Evolutionary conservation across 495 filamentous ascomycete species (phyloP).

Genomic region (Letharia columbiana): DNA sequence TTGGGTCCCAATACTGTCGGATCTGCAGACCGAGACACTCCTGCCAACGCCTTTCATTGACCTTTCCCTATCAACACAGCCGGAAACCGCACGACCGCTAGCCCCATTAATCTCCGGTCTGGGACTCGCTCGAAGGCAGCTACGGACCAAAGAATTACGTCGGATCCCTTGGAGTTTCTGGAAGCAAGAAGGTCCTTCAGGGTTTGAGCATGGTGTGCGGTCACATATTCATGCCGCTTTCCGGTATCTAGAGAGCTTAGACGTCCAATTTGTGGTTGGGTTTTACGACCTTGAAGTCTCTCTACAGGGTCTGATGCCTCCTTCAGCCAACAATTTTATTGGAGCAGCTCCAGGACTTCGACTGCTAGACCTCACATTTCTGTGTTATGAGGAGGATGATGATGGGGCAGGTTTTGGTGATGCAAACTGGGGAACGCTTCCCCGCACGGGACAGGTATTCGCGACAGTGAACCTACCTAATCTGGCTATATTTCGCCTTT

Average conservation of each 20-base stretch:
- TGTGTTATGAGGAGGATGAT: neutral
- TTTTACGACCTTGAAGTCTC: neutral
- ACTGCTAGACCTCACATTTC: neutral
- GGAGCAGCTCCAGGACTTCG: neutral
- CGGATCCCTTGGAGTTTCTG: neutral
- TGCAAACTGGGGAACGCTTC: neutral
- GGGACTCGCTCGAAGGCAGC: neutral
- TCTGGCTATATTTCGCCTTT: too few species aligned
- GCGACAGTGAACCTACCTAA: neutral
- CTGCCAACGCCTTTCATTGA: neutral
- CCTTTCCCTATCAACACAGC: neutral
- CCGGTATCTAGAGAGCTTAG: neutral
- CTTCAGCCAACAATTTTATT: neutral
- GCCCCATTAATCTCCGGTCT: neutral
- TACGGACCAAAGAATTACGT: neutral
- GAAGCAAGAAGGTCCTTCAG: neutral
- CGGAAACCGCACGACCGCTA: neutral
- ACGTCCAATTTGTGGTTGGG: neutral
- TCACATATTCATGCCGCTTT: neutral
- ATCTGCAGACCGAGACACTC: neutral
- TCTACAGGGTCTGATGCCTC: neutral
- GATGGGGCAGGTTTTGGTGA: neutral
- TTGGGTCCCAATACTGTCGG: neutral
- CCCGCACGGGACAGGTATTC: neutral
- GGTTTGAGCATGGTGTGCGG: neutral